Base-by-base conservation (phyloP, 768 basidiomycete genomes). In the Arthromyces matolae region DNA sequence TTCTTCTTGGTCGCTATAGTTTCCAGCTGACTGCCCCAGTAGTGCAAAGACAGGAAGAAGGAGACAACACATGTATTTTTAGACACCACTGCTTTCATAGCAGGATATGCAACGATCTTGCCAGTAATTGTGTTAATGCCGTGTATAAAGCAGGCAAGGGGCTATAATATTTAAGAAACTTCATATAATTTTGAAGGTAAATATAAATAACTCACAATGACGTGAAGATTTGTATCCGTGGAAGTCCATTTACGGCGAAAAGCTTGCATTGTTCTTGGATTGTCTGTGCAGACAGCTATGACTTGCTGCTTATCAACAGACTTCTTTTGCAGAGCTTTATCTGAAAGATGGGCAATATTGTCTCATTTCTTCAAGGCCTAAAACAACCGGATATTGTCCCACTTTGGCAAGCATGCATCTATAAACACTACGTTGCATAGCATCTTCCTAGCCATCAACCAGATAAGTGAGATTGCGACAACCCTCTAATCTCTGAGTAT, bases 1-100 rank as follows among this genome's bases (percentile, higher is more conserved):
- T 51, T 46, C 6, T 43, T 28, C 22, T 16, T 25, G 22, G 25
- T 47, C 1, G 62, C 65, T n/a, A n/a, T n/a, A n/a, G n/a, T n/a
- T n/a, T n/a, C n/a, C n/a, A n/a, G n/a, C n/a, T n/a, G n/a, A n/a
- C n/a, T n/a, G n/a, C n/a, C n/a, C n/a, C n/a, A n/a, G n/a, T n/a
- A n/a, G n/a, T n/a, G n/a, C n/a, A n/a, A 68, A 2, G 46, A 22
- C 42, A 63, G 60, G 56, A 68, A 67, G 47, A 67, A 68, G 5
- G 60, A 43, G 3, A 67, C 62, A 24, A 66, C 62, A 2, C 47
- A 27, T 1, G 57, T 47, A 25, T 41, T 55, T 22, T 58, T 51
- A 9, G 57, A 45, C 16, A 63, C 55, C 6, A 45, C 42, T 2
- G 25, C 34, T 44, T 65, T 67, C 37, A 63, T 62, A 1, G 8